Evolutionary conservation across 352 stramenopile genomes (phyloP).

Genomic region (Globisporangium alternatum): DNA sequence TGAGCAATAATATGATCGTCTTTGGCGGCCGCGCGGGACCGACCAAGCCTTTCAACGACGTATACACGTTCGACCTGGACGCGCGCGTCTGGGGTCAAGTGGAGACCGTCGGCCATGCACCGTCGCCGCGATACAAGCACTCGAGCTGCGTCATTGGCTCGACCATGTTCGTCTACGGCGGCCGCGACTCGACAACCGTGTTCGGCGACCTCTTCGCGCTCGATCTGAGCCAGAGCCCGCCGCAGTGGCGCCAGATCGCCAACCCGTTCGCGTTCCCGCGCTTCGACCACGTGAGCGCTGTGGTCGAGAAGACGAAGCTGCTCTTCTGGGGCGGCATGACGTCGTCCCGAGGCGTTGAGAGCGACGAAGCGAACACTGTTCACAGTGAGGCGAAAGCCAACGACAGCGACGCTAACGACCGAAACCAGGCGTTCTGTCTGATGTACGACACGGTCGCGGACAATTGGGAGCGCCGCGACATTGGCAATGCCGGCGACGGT

Average conservation of each 20-base stretch:
- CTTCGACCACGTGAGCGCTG: constrained; percentile 64
- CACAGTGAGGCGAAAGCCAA: neutral
- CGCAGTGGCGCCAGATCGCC: constrained; percentile 49
- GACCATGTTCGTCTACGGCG: constrained; percentile 70
- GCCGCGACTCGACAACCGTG: constrained; percentile 60
- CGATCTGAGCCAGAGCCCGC: constrained; percentile 35
- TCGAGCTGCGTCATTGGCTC: constrained; percentile 53
- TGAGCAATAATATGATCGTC: constrained; percentile 59
- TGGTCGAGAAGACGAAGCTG: constrained; percentile 48
- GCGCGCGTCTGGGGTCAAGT: constrained; percentile 45
- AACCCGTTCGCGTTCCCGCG: constrained; percentile 19
- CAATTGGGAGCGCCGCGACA: constrained; percentile 35
- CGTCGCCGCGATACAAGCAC: constrained; percentile 77
- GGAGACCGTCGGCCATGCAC: constrained; percentile 23
- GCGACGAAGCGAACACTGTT: constrained; percentile 7
- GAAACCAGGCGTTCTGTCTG: constrained; percentile 18
- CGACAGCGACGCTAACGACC: constrained; percentile 13
- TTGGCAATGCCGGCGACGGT: constrained; percentile 33
- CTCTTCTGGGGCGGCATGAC: constrained; percentile 60
- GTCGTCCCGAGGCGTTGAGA: constrained; percentile 32
- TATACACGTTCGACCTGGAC: constrained; percentile 52
- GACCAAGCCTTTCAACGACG: constrained; percentile 61
- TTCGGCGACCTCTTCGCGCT: constrained; percentile 72
- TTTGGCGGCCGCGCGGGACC: constrained; percentile 80
- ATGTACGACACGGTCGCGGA: constrained; percentile 55